These are phyloP conservation scores for Clavispora asparagi DNA, from an alignment of 805 yeast species.

Conservation along the genomic window DNA sequence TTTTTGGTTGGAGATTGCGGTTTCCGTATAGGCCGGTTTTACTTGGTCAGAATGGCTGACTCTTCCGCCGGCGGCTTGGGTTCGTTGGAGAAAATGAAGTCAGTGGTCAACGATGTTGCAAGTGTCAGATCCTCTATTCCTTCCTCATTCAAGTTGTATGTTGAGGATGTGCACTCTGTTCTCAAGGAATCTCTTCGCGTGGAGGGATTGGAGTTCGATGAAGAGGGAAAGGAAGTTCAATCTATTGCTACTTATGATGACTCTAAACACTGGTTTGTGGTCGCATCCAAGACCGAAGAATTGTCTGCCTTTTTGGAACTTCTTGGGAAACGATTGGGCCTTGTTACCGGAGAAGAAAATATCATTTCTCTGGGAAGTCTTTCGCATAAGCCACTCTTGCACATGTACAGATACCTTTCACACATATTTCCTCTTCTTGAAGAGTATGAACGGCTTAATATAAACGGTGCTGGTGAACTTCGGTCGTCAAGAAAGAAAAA, in stretches of 20 bases:
- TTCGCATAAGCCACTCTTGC: slow-evolving; percentile 22
- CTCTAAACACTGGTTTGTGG: slow-evolving; percentile 27
- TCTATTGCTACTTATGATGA: slow-evolving; percentile 1
- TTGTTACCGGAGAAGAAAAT: slow-evolving; percentile 1
- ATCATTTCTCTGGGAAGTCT: slow-evolving; percentile 15
- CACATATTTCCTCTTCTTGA: slow-evolving; percentile 23
- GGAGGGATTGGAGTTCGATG: slow-evolving; percentile 33
- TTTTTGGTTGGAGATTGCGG: slow-evolving; percentile 37
- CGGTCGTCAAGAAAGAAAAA: slow-evolving; percentile 12
- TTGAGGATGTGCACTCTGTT: slow-evolving; percentile 35
- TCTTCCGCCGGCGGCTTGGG: slow-evolving; percentile 31
- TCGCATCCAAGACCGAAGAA: slow-evolving; percentile 28
- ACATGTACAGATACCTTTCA: slow-evolving; percentile 26
- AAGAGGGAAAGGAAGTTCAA: slow-evolving; percentile 24
- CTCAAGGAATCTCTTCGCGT: slow-evolving; percentile 21
- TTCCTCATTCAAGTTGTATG: slow-evolving; percentile 35
- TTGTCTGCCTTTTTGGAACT: slow-evolving; percentile 22
- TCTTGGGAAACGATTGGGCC: slow-evolving; percentile 20
- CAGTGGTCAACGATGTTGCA: slow-evolving; percentile 11
- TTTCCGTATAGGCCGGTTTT: slow-evolving; percentile 35
- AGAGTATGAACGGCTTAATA: slow-evolving; percentile 9
- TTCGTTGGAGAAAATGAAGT: slow-evolving; percentile 30
- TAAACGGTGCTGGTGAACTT: slow-evolving; percentile 1
- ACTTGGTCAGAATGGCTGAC: slow-evolving; percentile 32
- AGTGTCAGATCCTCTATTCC: slow-evolving; percentile 13